Conservation (phyloP, 2,329 filamentous ascomycete species). For the Nemania sp. region DNA sequence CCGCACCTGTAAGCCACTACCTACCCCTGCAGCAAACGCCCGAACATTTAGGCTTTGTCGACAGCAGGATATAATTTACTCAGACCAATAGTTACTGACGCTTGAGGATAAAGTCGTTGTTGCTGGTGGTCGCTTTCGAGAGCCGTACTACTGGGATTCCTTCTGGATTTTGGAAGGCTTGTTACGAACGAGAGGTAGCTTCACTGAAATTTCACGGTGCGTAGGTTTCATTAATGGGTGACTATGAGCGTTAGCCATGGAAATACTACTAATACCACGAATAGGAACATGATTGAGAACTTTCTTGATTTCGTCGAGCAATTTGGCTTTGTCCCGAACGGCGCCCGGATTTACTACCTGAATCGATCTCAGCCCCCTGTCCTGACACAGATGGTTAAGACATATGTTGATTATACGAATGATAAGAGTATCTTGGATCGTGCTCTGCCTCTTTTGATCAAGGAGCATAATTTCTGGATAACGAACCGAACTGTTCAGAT, state of each 20-base stretch:
- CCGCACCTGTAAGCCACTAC: conserved; percentile 52
- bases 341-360: conserved; percentile 68
- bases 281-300: conserved; percentile 68
- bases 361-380: conserved; percentile 71
- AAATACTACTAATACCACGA: conserved; percentile 3
- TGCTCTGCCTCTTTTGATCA: conserved; percentile 64
- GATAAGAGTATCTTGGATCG: conserved; percentile 64
- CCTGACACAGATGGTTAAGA: conserved; percentile 67
- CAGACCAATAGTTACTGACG: conserved; percentile 2
- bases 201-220: conserved; percentile 61
- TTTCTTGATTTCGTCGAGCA: conserved; percentile 69
- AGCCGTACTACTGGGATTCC: conserved; percentile 74
- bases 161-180: conserved; percentile 72
- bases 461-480: conserved; percentile 67
- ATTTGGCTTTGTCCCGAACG: conserved; percentile 70
- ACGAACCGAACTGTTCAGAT: conserved; percentile 63
- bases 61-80: neutral
- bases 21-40: neutral
- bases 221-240: neutral
- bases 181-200: conserved; percentile 66
- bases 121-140: conserved; percentile 71
- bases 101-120: conserved; percentile 55
- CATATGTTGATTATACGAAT: conserved; percentile 67
- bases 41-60: neutral
- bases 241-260: neutral